Evolutionary conservation across 257 asterid genomes (phyloP), one percentile per base, ranked within the genome.

Genomic region (Nicotiana otophora): DNA sequence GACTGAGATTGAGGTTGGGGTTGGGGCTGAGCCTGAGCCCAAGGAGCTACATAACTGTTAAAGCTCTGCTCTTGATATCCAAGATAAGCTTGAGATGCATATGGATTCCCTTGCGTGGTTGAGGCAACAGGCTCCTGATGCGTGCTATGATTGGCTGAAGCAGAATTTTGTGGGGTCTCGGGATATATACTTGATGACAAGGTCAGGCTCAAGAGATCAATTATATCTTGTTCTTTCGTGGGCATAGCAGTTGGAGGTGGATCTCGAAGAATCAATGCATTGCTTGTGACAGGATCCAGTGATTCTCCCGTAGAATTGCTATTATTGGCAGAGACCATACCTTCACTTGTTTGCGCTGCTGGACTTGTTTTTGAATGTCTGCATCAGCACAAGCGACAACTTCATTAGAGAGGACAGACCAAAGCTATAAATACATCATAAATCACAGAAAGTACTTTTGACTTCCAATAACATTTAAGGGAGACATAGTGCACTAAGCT

Each of bases 11-110:
- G 82, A 6, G 64, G 74, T 30, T 53, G 82, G 30, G 76, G 19
- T 19, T 81, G 87, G 65, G 6, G 39, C 2, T 39, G 33, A 3
- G 33, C 4, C 4, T 69, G 84, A 19, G 84, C 4, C 99, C 99
- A 96, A 4, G 99, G 98, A 87, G 98, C 97, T 76, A 92, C 84
- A 61, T 96, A 94, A 60, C 82, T 85, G 88, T 88, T 90, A 87
- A 85, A 87, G 57, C 87, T 81, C 57, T 85, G 84, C 36, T 84
- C 87, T 5, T 88, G 93, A 89, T 69, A 87, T 3, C 63, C 89
- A 28, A 85, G 87, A 88, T 86, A 67, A 72, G 91, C 69, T 48
- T 87, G 88, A 0, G 97, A 34, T 30, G 93, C 78, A 30, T 81
- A 85, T 11, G 91, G 51, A 74, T 55, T 82, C 74, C 85, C 88